A percentile compares a stretch with the other conserved stretches of the same genome.
These are phyloP conservation scores for Nicotiana tomentosiformis DNA, from an alignment of 257 asterid genomes.

Conservation along the genomic window DNA sequence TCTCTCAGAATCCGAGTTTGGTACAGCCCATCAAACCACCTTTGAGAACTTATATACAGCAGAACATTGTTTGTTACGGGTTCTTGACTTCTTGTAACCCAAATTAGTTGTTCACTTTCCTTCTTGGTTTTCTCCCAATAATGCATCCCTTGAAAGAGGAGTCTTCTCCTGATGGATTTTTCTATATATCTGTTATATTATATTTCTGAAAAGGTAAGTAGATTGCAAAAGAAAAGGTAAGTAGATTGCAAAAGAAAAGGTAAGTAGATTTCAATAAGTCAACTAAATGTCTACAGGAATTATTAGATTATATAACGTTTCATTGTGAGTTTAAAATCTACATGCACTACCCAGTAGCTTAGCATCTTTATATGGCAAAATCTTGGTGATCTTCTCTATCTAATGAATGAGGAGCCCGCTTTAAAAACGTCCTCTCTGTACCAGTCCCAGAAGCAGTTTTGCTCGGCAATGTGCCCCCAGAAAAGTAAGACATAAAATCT, in stretches of 20 bases:
- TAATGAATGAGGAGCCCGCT: background rate
- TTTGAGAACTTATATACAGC: slow-evolving; percentile 1
- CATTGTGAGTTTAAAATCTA: background rate
- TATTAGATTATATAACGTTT: background rate
- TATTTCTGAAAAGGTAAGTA: background rate
- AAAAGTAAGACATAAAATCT: background rate
- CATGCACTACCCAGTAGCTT: background rate
- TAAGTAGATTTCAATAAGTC: background rate
- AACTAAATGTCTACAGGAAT: background rate
- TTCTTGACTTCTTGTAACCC: background rate
- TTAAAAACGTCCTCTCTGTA: slow-evolving; percentile 3
- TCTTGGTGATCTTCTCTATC: slow-evolving; percentile 8
- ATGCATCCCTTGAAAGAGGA: background rate
- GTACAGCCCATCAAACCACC: background rate
- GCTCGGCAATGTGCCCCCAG: background rate
- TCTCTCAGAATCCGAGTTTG: background rate
- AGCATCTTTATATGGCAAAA: background rate
- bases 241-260: no score
- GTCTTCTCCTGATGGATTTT: background rate
- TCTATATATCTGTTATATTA: background rate
- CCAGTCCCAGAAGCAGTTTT: slow-evolving; percentile 3
- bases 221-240: background rate
- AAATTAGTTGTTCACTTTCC: background rate
- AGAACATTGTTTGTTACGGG: background rate
- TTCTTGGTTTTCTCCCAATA: background rate